Percentiles rank a stretch among this genome's conserved stretches.
Evolutionary conservation across 495 filamentous ascomycete genomes (phyloP).

Genomic region (Usnea hakonensis): DNA sequence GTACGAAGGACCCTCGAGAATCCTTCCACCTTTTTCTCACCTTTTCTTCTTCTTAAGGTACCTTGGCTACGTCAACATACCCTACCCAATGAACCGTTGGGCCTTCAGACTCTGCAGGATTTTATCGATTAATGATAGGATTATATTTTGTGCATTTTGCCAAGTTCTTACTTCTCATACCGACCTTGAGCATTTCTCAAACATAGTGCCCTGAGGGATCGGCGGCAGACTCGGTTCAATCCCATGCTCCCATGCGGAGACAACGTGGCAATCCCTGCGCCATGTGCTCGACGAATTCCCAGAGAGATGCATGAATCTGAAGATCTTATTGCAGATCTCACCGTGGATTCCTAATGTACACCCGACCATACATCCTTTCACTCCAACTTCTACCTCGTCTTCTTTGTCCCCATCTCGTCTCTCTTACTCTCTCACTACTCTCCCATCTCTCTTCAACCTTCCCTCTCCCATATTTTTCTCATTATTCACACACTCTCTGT

Average conservation of each 20-base stretch:
- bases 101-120: background rate
- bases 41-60: too few species aligned
- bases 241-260: constrained; percentile 1
- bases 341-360: background rate
- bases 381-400: background rate
- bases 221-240: background rate
- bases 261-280: constrained; percentile 19
- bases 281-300: constrained; percentile 18
- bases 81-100: background rate
- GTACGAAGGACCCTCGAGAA: too few species aligned
- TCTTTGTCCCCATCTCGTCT: background rate
- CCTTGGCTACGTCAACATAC: too few species aligned
- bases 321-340: constrained; percentile 12
- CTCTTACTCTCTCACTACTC: background rate
- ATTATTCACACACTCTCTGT: background rate
- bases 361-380: background rate
- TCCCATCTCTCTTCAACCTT: background rate
- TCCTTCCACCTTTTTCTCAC: too few species aligned
- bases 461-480: background rate
- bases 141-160: background rate
- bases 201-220: constrained; percentile 4
- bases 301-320: constrained; percentile 9
- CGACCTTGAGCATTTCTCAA: constrained; percentile 5
- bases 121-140: background rate
- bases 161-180: background rate